These are phyloP conservation scores for Corynascus novoguineensis DNA, from an alignment of 495 filamentous ascomycete genomes.

Conservation along the genomic window DNA sequence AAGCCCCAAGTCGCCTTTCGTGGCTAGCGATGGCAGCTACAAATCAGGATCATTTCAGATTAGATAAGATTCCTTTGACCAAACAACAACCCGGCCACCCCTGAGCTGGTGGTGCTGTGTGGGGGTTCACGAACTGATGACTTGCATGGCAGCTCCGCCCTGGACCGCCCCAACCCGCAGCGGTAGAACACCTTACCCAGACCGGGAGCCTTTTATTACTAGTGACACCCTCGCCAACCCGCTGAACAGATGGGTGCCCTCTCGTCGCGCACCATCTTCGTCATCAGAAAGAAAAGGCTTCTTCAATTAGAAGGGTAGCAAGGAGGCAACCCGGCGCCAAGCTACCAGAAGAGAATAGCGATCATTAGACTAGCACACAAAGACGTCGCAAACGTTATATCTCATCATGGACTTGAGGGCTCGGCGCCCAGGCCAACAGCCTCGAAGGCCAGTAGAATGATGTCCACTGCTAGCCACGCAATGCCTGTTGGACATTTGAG, in stretches of 20 bases:
- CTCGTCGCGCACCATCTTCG: not conserved
- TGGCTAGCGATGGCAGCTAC: conserved; percentile 4
- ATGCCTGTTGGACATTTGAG: conserved; percentile 53
- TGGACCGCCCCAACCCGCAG: not conserved
- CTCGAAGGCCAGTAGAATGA: conserved; percentile 61
- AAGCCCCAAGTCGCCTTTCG: not conserved
- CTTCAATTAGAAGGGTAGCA: not conserved
- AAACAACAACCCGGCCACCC: conserved; percentile 2
- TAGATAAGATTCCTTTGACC: conserved; percentile 16
- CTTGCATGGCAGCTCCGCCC: conserved; percentile 4
- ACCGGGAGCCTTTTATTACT: not conserved
- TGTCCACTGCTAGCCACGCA: conserved; percentile 65
- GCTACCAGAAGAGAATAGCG: not conserved
- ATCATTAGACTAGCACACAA: not conserved
- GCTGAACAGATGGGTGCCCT: too few species aligned
- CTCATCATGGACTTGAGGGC: conserved; percentile 10
- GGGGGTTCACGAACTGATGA: conserved; percentile 1
- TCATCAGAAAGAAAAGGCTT: not conserved
- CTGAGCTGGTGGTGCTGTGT: conserved; percentile 8
- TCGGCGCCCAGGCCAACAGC: conserved; percentile 53
- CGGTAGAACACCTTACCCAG: not conserved
- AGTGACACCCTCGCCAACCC: not conserved
- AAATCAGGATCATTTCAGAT: conserved; percentile 17
- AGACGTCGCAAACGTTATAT: conserved; percentile 3
- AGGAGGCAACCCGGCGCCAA: not conserved